Percentiles rank a stretch among this genome's conserved stretches.
Evolutionary conservation across 2,329 filamentous ascomycete genomes (phyloP).

Genomic region (Alternaria burnsii): DNA sequence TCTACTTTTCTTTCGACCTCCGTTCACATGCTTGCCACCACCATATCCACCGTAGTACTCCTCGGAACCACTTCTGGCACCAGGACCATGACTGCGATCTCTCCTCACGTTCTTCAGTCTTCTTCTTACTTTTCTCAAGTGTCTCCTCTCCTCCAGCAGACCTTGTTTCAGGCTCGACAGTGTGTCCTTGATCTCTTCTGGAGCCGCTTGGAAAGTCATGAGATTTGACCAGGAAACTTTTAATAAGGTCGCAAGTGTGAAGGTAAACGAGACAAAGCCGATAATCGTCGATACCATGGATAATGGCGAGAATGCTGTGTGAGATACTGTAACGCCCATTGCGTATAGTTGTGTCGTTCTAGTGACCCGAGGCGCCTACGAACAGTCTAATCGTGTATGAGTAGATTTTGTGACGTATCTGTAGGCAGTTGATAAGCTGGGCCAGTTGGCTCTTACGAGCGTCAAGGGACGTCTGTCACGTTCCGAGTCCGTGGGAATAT

Average conservation of each 20-base stretch:
- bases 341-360: background rate
- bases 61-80: conserved; percentile 13
- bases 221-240: conserved; percentile 54
- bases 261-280: conserved; percentile 55
- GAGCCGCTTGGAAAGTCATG: conserved; percentile 48
- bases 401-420: background rate
- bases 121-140: conserved; percentile 40
- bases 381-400: background rate
- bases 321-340: conserved; percentile 35
- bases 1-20: background rate
- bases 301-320: conserved; percentile 43
- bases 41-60: conserved; percentile 20
- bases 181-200: conserved; percentile 51
- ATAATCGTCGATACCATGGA: conserved; percentile 49
- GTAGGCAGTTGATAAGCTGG: background rate
- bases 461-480: background rate
- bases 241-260: conserved; percentile 55
- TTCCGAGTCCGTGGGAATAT: background rate
- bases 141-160: conserved; percentile 52
- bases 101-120: conserved; percentile 21
- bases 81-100: conserved; percentile 22
- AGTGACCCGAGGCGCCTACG: background rate
- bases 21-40: conserved; percentile 3
- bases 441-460: background rate
- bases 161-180: conserved; percentile 54